Conservation (phyloP, 1,284 basidiomycete genomes). For the Stereum hirsutum region DNA sequence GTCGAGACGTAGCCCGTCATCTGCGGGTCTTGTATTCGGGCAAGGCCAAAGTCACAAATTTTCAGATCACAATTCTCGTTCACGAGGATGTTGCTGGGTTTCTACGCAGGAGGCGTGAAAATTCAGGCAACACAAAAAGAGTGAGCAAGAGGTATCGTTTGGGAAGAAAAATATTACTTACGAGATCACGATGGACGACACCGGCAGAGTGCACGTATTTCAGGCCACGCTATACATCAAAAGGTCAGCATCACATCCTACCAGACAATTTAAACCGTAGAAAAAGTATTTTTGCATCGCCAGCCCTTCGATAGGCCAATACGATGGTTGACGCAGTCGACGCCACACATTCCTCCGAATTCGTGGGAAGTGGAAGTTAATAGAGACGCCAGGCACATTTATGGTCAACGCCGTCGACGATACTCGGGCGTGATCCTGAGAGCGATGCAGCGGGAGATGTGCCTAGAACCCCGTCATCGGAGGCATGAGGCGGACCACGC, state of each 20-base stretch:
- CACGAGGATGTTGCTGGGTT: conserved; percentile 99
- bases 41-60: conserved; percentile 99
- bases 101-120: conserved; percentile 37
- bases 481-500: too few relatives aligned
- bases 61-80: conserved; percentile 99
- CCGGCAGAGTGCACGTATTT: conserved; percentile 99
- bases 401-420: too few relatives aligned
- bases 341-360: too few relatives aligned
- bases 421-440: too few relatives aligned
- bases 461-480: too few relatives aligned
- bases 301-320: too few relatives aligned
- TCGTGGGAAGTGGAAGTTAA: too few relatives aligned
- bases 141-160: neutral
- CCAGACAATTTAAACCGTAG: neutral
- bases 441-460: too few relatives aligned
- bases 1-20: conserved; percentile 99
- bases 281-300: too few relatives aligned
- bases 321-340: too few relatives aligned
- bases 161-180: conserved; percentile 24
- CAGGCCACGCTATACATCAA: conserved; percentile 67
- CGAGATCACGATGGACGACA: conserved; percentile 95
- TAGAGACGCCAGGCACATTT: too few relatives aligned
- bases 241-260: conserved; percentile 7
- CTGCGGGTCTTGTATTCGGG: conserved; percentile 94
- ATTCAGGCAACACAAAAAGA: neutral